Base-by-base conservation (phyloP, 352 stramenopile genomes). In the Globisporangium heterothallicum region DNA sequence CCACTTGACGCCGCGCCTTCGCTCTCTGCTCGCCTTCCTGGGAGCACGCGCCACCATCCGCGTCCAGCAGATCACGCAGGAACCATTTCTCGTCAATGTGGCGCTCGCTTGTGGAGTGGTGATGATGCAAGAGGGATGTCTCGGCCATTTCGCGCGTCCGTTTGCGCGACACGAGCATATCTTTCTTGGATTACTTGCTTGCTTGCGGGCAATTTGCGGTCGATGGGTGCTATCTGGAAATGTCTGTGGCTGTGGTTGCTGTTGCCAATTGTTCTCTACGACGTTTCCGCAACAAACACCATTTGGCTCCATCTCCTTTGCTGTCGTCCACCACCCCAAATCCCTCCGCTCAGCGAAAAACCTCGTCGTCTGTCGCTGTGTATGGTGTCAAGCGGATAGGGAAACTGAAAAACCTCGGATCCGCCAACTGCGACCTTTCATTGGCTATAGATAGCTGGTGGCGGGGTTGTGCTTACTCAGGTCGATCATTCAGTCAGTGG, bases 141-240 rank as follows among this genome's bases (percentile, higher is more conserved):
- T 64, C 42, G 34, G 65, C 34, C 40, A 60, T 29, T 48, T 76
- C 68, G 40, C 61, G 70, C 45, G 44, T 61, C 47, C 72, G 66
- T 42, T 84, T 83, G 46, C 75, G 68, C 5, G 75, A 75, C 36
- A 83, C 53, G 60, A 86, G 54, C 68, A 77, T 74, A 41, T 16
- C 13, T 6, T 29, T 26, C 6, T 46, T 27, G 3, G 26, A 7
- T 30, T 18, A 10, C 9, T 45, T 38, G 32, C n/a, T 26, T 55
- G n/a, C 18, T 41, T 27, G 46, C 2, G 9, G 22, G 36, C 12
- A 21, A 2, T 12, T 47, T 0, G 45, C 16, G 46, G 43, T 27
- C n/a, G n/a, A n/a, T n/a, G n/a, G 21, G 41, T 18, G 44, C 29
- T 51, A 27, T 13, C 9, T 26, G 9, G 44, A 51, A 53, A 35